Evolutionary conservation across 2,329 filamentous ascomycete genomes (phyloP).

Genomic region (Ophiognomonia clavigignenti-juglandacearum): DNA sequence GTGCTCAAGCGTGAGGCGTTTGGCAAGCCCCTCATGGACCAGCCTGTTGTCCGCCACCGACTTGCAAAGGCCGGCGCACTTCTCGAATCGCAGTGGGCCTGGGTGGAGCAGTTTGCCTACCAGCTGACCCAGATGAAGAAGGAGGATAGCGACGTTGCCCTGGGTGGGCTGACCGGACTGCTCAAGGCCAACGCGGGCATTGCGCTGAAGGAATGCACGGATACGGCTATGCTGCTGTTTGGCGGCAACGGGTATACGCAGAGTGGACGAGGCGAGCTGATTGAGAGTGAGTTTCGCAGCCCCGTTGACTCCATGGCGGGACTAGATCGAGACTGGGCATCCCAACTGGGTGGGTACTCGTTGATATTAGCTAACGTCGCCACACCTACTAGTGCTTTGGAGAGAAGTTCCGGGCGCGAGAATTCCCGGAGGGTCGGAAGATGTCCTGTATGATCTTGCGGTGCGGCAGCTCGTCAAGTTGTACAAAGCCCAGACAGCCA

Average conservation of each 20-base stretch:
- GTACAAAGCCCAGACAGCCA: slow-evolving; percentile 53
- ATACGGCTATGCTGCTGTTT: slow-evolving; percentile 65
- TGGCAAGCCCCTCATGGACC: slow-evolving; percentile 57
- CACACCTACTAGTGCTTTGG: slow-evolving; percentile 49
- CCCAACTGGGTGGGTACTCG: too few relatives aligned
- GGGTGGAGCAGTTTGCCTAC: slow-evolving; percentile 68
- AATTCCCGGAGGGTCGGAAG: slow-evolving; percentile 66
- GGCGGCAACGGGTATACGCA: slow-evolving; percentile 70
- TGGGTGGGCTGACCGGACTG: slow-evolving; percentile 68
- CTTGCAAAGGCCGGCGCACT: slow-evolving; percentile 64
- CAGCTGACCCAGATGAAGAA: slow-evolving; percentile 61
- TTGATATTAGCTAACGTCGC: not conserved
- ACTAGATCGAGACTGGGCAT: not conserved
- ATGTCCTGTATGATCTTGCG: slow-evolving; percentile 67
- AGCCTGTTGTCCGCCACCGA: slow-evolving; percentile 69
- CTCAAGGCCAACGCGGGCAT: slow-evolving; percentile 69
- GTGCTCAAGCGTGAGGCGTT: slow-evolving; percentile 34
- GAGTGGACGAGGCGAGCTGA: slow-evolving; percentile 64
- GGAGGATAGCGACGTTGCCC: slow-evolving; percentile 54
- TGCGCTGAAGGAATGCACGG: slow-evolving; percentile 66
- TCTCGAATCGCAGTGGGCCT: slow-evolving; percentile 66
- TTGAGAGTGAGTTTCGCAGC: slow-evolving; percentile 52
- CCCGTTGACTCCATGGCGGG: not conserved
- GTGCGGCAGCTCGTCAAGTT: slow-evolving; percentile 68
- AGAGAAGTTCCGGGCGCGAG: slow-evolving; percentile 58